phyloP scores from a whole-genome alignment of 805 yeast species.

The Cyberlindnera maritima region DNA sequence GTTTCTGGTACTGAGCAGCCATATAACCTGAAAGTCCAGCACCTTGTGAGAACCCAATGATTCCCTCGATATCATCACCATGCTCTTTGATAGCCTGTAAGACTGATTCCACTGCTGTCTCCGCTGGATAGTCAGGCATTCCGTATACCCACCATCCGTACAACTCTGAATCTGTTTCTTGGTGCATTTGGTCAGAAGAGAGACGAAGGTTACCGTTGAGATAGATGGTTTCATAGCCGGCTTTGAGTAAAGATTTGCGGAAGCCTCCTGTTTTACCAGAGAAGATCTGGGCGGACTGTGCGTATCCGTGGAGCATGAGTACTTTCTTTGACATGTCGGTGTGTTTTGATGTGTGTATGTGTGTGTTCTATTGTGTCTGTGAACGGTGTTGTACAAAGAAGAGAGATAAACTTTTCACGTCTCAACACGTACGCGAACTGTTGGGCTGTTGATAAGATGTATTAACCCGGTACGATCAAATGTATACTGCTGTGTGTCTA shows the following conservation, averaged over 20 bases:
- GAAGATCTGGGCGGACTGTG: conserved; percentile 77
- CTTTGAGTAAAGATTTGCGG: conserved; percentile 60
- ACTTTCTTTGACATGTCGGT: conserved; percentile 47
- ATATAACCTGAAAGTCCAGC: conserved; percentile 74
- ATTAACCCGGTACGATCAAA: no score
- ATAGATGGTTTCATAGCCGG: conserved; percentile 67
- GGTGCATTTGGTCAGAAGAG: conserved; percentile 65
- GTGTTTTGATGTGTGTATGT: no score
- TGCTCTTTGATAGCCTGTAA: conserved; percentile 52
- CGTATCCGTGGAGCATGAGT: conserved; percentile 86
- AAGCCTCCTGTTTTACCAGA: conserved; percentile 84
- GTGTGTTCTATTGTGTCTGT: background rate
- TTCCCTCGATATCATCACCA: conserved; percentile 72
- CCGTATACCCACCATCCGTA: conserved; percentile 72
- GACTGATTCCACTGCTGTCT: conserved; percentile 38
- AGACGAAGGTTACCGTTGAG: conserved; percentile 71
- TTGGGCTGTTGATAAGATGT: background rate
- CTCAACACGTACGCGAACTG: background rate
- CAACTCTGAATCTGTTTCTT: conserved; percentile 30
- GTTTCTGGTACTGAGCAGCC: conserved; percentile 35
- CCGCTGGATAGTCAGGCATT: conserved; percentile 28
- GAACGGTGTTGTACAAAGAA: background rate
- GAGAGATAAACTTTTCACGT: background rate
- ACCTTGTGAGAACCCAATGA: conserved; percentile 92
- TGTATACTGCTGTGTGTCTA: no score